Evolutionary conservation across 163 green algal species (phyloP), one percentile per base, ranked within the genome.

Genomic region (Scenedesmus sp.): DNA sequence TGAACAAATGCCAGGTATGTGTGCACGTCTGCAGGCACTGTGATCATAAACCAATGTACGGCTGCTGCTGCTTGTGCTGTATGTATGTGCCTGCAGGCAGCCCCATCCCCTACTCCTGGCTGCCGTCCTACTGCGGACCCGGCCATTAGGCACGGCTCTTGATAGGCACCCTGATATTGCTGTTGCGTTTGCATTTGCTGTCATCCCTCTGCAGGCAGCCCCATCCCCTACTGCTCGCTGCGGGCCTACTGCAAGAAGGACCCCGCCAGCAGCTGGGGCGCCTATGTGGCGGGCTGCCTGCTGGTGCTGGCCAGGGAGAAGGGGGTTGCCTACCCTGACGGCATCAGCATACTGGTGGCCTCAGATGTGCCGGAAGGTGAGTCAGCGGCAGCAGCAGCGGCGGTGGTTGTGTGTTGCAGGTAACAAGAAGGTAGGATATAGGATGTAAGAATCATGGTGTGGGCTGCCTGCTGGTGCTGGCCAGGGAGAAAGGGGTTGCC

Each of bases 201-300:
- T 26, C 26, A 26, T 15, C 8, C 59, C 1, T 64, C 55, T 66
- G 20, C 87, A 91, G 88, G 88, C 54, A 82, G 15, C 2, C 90
- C 90, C 20, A 90, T 93, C 55, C 83, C 90, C 15, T 93, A 90
- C 52, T 62, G 66, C 67, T 87, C 64, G 15, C 70, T 90, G 70
- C 67, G 83, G 1, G 6, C 20, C 59, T 90, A 93, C 67, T 89
- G 84, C n/a, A 92, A 94, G 89, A 85, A 84, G 52, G 85, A 94
- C 55, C 83, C 94, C 20, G 74, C 90, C 46, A 90, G 86, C 23
- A 70, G 62, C 62, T 99, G 98, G 98, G 96, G 97, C 13, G 98
- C 97, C 3, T 99, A 99, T 87, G 94, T 99, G 16, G 97, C 94
- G 18, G 98, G 98, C 26, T 95, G 95, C 64, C 79, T 99, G 82